phyloP scores from a whole-genome alignment of 805 yeast species.

The Candida patagonica region DNA sequence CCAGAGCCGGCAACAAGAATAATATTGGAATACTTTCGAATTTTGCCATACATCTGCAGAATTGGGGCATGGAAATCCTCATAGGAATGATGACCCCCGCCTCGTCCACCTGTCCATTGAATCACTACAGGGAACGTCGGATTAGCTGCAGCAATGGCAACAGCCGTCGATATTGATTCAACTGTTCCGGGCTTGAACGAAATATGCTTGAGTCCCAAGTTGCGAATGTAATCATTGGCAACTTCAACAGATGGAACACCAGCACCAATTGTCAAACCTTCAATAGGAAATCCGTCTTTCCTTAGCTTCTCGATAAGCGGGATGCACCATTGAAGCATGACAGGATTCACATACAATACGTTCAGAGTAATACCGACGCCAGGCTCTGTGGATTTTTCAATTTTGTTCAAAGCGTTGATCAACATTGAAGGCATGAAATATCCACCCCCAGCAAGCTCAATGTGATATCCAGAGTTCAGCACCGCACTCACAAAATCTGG shows the following conservation, averaged over 20 bases:
- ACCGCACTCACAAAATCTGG: constrained; percentile 93
- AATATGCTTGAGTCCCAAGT: constrained; percentile 84
- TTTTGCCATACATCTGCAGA: constrained; percentile 88
- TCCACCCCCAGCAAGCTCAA: constrained; percentile 99
- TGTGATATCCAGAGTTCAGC: constrained; percentile 91
- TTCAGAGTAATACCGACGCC: constrained; percentile 90
- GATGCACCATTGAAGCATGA: constrained; percentile 98
- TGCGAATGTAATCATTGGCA: constrained; percentile 90
- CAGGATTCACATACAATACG: constrained; percentile 91
- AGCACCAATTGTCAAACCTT: constrained; percentile 95
- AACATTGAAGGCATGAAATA: constrained; percentile 68
- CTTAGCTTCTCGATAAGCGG: constrained; percentile 87
- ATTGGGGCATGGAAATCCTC: constrained; percentile 99
- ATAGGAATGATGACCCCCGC: constrained; percentile 99
- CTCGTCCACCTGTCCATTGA: constrained; percentile 99
- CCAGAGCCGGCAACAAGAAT: constrained; percentile 96
- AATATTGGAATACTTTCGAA: constrained; percentile 85
- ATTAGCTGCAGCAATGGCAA: constrained; percentile 88
- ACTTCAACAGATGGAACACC: constrained; percentile 99
- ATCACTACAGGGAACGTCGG: constrained; percentile 94
- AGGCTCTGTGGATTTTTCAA: constrained; percentile 60
- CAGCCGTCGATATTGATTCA: constrained; percentile 80
- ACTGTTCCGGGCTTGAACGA: constrained; percentile 97
- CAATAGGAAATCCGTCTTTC: constrained; percentile 89
- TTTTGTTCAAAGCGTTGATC: constrained; percentile 65